Evolutionary conservation across 495 filamentous ascomycete species (phyloP).

Genomic region (Penicillium herquei): DNA sequence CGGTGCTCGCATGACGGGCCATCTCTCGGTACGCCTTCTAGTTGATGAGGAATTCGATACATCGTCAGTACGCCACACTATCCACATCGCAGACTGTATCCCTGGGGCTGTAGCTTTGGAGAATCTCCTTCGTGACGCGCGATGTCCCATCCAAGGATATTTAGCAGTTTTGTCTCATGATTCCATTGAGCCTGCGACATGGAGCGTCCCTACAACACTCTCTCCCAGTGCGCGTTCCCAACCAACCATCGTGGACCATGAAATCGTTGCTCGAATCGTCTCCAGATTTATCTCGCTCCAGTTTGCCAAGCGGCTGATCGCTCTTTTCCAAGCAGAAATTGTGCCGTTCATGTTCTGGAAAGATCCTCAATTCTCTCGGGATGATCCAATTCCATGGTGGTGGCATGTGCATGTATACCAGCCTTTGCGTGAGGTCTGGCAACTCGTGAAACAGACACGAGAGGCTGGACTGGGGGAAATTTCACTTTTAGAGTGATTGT

Average conservation of each 20-base stretch:
- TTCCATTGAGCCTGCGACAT: conserved; percentile 7
- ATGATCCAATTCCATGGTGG: conserved; percentile 48
- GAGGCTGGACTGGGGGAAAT: conserved; percentile 11
- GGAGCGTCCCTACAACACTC: conserved; percentile 13
- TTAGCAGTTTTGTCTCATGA: conserved; percentile 31
- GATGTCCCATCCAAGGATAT: conserved; percentile 32
- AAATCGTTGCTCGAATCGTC: background rate
- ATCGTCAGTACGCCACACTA: conserved; percentile 37
- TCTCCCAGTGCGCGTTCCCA: conserved; percentile 5
- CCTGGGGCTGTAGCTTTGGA: conserved; percentile 32
- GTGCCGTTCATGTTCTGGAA: conserved; percentile 33
- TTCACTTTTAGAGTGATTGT: background rate
- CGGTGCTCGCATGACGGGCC: conserved; percentile 58
- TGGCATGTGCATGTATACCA: conserved; percentile 43
- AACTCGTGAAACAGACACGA: conserved; percentile 24
- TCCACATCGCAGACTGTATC: conserved; percentile 40
- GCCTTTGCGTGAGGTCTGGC: conserved; percentile 33
- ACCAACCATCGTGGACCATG: background rate
- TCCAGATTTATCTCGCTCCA: conserved; percentile 14
- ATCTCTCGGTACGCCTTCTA: conserved; percentile 66
- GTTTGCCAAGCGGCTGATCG: conserved; percentile 5
- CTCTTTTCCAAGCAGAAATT: conserved; percentile 9
- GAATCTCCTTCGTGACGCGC: conserved; percentile 25
- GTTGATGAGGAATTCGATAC: conserved; percentile 48
- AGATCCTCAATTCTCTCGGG: conserved; percentile 29